Evolutionary conservation across 2,329 filamentous ascomycete species (phyloP).

Genomic region (Pseudogymnoascus sp.): DNA sequence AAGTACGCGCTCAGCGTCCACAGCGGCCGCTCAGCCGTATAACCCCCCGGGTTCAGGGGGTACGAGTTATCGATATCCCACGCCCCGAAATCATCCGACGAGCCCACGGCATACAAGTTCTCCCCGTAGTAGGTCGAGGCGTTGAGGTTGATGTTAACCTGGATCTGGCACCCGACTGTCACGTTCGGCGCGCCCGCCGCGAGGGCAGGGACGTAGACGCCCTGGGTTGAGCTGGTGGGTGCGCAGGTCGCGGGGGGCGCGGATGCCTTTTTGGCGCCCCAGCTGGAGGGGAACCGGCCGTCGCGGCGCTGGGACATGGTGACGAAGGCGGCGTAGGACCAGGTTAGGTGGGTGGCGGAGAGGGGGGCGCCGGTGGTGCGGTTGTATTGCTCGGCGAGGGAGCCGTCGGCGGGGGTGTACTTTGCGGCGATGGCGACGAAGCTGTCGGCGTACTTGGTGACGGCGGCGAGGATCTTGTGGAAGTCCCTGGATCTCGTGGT

Average conservation of each 20-base stretch:
- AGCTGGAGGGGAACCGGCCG: slow-evolving; percentile 46
- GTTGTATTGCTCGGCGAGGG: slow-evolving; percentile 59
- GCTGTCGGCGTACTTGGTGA: slow-evolving; percentile 55
- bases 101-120: slow-evolving; percentile 57
- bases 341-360: slow-evolving; percentile 62
- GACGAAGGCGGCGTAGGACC: slow-evolving; percentile 65
- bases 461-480: slow-evolving; percentile 32
- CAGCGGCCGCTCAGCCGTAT: slow-evolving; percentile 39
- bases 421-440: slow-evolving; percentile 41
- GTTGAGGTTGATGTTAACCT: slow-evolving; percentile 47
- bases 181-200: slow-evolving; percentile 40
- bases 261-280: slow-evolving; percentile 42
- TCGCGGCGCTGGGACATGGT: slow-evolving; percentile 50
- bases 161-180: neutral
- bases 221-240: slow-evolving; percentile 30
- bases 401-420: slow-evolving; percentile 50
- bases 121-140: slow-evolving; percentile 52
- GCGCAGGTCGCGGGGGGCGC: slow-evolving; percentile 27
- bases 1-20: slow-evolving; percentile 37
- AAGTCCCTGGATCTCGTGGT: slow-evolving; percentile 45
- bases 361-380: slow-evolving; percentile 44
- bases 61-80: slow-evolving; percentile 51
- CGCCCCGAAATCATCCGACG: slow-evolving; percentile 47
- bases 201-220: slow-evolving; percentile 40
- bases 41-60: slow-evolving; percentile 47